Evolutionary conservation across 139 green algal genomes (phyloP).

Genomic region (Micromonas pusilla): DNA sequence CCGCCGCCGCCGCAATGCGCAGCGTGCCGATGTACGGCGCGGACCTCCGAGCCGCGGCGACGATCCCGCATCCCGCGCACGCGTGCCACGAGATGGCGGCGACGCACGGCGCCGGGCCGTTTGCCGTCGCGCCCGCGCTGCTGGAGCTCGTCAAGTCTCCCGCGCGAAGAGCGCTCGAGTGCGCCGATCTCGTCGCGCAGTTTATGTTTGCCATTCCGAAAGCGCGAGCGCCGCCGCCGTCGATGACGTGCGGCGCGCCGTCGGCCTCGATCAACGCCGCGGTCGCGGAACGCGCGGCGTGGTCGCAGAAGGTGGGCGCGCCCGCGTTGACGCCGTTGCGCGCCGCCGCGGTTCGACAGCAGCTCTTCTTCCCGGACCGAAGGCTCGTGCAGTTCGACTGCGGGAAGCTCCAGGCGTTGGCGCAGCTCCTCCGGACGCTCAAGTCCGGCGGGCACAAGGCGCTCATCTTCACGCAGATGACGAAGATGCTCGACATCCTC

Average conservation of each 20-base stretch:
- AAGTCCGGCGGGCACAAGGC: conserved; percentile 71
- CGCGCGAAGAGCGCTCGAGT: conserved; percentile 30
- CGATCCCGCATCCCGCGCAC: conserved; percentile 5
- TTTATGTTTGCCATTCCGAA: conserved; percentile 81
- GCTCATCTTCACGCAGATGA: conserved; percentile 98
- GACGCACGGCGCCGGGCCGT: not conserved
- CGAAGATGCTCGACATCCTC: conserved; percentile 92
- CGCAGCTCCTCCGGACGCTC: conserved; percentile 62
- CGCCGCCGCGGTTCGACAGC: conserved; percentile 56
- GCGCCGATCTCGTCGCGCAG: conserved; percentile 50
- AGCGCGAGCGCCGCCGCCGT: conserved; percentile 51
- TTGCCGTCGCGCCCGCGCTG: conserved; percentile 23
- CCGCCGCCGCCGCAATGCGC: not conserved
- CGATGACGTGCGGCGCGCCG: conserved; percentile 36
- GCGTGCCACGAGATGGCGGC: not conserved
- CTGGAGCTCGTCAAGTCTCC: conserved; percentile 35
- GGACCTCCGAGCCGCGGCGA: conserved; percentile 33
- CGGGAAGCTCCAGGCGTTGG: conserved; percentile 43
- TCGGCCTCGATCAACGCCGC: not conserved
- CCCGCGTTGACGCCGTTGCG: conserved; percentile 45
- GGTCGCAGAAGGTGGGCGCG: conserved; percentile 26
- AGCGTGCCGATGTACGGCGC: conserved; percentile 25
- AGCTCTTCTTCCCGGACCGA: conserved; percentile 94
- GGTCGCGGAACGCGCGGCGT: not conserved
- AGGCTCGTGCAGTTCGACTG: conserved; percentile 58